These are phyloP conservation scores for Boletus tomentosulus DNA, from an alignment of 768 basidiomycete species.

Conservation along the genomic window DNA sequence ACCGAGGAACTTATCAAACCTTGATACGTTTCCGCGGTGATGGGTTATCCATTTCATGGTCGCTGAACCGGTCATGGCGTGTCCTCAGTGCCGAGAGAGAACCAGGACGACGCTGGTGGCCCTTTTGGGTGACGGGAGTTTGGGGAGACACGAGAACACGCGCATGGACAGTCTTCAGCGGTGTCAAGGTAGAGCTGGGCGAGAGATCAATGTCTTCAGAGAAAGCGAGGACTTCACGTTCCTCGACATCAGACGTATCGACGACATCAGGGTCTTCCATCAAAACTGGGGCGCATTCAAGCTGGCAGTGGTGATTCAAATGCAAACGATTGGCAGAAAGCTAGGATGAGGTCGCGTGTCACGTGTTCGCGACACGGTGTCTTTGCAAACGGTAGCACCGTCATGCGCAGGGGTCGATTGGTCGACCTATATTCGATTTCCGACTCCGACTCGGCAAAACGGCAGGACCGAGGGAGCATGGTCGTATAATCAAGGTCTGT, in stretches of 20 bases:
- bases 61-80: slow-evolving; percentile 2
- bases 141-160: slow-evolving; percentile 1
- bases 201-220: slow-evolving; percentile 9
- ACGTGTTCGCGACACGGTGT: slow-evolving; percentile 15
- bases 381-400: no score
- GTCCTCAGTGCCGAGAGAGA: not conserved
- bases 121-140: not conserved
- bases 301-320: not conserved
- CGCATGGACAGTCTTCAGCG: not conserved
- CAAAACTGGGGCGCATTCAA: not conserved
- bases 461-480: no score
- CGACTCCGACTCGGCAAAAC: no score
- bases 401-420: no score
- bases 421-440: no score
- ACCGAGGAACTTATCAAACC: slow-evolving; percentile 15
- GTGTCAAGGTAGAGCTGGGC: not conserved
- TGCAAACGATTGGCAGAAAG: not conserved
- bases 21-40: slow-evolving; percentile 39
- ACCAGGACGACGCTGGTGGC: not conserved
- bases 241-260: slow-evolving; percentile 63
- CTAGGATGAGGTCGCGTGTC: slow-evolving; percentile 1
- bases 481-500: no score
- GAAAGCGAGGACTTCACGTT: slow-evolving; percentile 42
- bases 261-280: slow-evolving; percentile 40
- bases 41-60: slow-evolving; percentile 8